A percentile compares a stretch with the other conserved stretches of the same genome.
These are phyloP conservation scores for Curvularia verruculosa DNA, from an alignment of 2,329 filamentous ascomycete genomes.

Conservation along the genomic window DNA sequence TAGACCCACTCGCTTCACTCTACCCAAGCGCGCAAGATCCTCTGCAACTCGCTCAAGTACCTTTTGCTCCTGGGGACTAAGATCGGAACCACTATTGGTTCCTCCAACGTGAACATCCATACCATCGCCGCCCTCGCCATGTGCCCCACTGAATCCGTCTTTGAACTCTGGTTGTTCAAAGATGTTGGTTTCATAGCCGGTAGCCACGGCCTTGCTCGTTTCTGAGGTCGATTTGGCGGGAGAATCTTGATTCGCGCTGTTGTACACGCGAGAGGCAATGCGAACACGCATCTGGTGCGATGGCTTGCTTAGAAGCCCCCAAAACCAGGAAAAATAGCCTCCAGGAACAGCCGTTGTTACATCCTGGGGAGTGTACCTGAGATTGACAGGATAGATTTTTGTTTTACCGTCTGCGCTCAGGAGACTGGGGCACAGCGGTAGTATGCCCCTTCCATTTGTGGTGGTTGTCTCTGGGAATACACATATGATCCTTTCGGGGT, in stretches of 20 bases:
- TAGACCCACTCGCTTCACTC: slow-evolving; percentile 87
- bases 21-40: slow-evolving; percentile 80
- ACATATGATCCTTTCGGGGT: slow-evolving; percentile 78
- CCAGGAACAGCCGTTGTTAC: slow-evolving; percentile 89
- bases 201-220: slow-evolving; percentile 21
- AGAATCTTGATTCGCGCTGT: slow-evolving; percentile 36
- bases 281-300: slow-evolving; percentile 90
- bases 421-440: slow-evolving; percentile 81
- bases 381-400: slow-evolving; percentile 86
- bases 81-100: slow-evolving; percentile 12
- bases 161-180: slow-evolving; percentile 39
- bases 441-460: slow-evolving; percentile 88
- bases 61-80: slow-evolving; percentile 62
- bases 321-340: slow-evolving; percentile 74
- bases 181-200: slow-evolving; percentile 42
- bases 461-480: slow-evolving; percentile 95
- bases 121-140: slow-evolving; percentile 22
- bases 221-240: slow-evolving; percentile 11
- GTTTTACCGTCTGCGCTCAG: slow-evolving; percentile 69
- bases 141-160: slow-evolving; percentile 22
- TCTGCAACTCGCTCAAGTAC: slow-evolving; percentile 82
- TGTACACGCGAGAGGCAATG: slow-evolving; percentile 75
- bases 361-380: slow-evolving; percentile 87
- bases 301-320: slow-evolving; percentile 81
- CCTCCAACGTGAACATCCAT: slow-evolving; percentile 24